phyloP scores from a whole-genome alignment of 306 rosid genomes.

The Rosa rugosa region DNA sequence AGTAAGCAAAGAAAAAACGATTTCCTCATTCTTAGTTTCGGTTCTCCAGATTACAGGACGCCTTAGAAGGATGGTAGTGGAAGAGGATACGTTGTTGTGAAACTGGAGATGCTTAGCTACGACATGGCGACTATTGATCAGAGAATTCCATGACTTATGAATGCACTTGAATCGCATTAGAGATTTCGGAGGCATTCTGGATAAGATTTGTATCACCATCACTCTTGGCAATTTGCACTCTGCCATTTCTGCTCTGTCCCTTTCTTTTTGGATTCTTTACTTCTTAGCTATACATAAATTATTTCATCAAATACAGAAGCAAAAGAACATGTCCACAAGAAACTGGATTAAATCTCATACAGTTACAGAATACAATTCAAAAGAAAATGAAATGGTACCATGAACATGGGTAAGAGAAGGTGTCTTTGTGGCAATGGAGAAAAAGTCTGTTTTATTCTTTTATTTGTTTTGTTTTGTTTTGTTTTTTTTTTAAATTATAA shows the following conservation, averaged over 20 bases:
- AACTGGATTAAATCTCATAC: too few relatives aligned
- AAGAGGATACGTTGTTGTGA: neutral
- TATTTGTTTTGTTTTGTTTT: too few relatives aligned
- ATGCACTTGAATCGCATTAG: slow-evolving; percentile 18
- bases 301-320: neutral
- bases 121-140: slow-evolving; percentile 3
- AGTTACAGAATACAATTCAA: too few relatives aligned
- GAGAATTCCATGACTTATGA: slow-evolving; percentile 2
- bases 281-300: neutral
- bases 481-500: too few relatives aligned
- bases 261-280: neutral
- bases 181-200: slow-evolving; percentile 22
- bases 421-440: too few relatives aligned
- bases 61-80: neutral
- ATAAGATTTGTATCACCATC: slow-evolving; percentile 12
- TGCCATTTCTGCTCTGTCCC: neutral
- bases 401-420: too few relatives aligned
- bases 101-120: slow-evolving; percentile 9
- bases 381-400: too few relatives aligned
- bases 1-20: neutral
- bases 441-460: too few relatives aligned
- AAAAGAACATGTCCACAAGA: too few relatives aligned
- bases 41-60: neutral
- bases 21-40: neutral
- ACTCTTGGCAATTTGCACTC: neutral